phyloP scores from a whole-genome alignment of 805 yeast species.

The Soucietia sequanensis region DNA sequence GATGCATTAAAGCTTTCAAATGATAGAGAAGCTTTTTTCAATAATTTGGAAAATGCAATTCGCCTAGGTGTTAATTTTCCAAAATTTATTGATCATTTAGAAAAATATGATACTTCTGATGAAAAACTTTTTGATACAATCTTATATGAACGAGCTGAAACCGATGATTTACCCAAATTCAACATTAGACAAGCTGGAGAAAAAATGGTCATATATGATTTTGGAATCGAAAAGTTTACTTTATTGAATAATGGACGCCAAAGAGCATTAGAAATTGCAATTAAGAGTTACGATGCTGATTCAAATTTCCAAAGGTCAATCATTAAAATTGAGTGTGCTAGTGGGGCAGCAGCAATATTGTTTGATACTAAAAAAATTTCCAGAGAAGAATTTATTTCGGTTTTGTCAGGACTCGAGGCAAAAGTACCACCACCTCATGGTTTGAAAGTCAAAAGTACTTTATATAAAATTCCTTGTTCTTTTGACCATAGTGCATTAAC shows the following conservation, averaged over 20 bases:
- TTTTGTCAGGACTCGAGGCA: constrained; percentile 12
- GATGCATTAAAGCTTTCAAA: constrained; percentile 18
- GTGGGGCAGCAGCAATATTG: constrained; percentile 20
- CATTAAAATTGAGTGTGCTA: constrained; percentile 16
- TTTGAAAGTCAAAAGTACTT: constrained; percentile 21
- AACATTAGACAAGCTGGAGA: constrained; percentile 30
- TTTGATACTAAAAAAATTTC: constrained; percentile 16
- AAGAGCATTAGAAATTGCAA: constrained; percentile 16
- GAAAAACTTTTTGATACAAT: constrained; percentile 1
- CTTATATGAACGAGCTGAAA: constrained; percentile 7
- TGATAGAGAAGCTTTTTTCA: constrained; percentile 14
- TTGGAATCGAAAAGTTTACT: constrained; percentile 23
- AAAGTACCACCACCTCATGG: constrained; percentile 20
- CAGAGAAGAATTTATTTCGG: constrained; percentile 12
- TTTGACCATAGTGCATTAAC: constrained; percentile 21
- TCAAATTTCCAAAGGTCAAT: too few species aligned
- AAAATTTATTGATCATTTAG: background rate
- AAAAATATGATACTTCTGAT: background rate
- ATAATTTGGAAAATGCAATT: constrained; percentile 5
- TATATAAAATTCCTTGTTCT: constrained; percentile 19
- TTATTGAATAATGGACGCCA: constrained; percentile 32
- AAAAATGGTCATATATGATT: constrained; percentile 27
- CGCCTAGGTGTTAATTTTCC: background rate
- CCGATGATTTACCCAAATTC: constrained; percentile 9
- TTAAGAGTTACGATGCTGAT: constrained; percentile 6